Conservation (phyloP, 176 grass and related monocot species). For the Oryza officinalis region DNA sequence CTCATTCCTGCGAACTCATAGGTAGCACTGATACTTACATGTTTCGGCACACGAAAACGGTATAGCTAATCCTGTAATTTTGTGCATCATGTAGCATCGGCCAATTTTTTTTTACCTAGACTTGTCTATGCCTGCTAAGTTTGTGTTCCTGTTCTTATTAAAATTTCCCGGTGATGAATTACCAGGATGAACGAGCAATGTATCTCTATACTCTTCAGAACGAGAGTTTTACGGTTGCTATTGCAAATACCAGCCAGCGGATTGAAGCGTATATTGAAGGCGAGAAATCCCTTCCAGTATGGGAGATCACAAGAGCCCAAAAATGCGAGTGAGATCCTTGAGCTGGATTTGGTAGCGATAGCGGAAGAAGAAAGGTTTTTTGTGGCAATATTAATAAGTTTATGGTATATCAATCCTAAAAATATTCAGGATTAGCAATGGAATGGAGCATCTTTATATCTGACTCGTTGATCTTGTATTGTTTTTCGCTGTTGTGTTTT, state of each 20-base stretch:
- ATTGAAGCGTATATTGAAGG: background rate
- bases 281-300: constrained; percentile 34
- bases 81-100: background rate
- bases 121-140: background rate
- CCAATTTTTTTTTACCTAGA: background rate
- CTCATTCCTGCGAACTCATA: background rate
- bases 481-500: background rate
- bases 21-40: background rate
- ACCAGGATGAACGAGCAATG: constrained; percentile 89
- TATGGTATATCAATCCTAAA: background rate
- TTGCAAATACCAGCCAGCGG: constrained; percentile 66
- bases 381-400: background rate
- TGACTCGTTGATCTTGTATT: background rate
- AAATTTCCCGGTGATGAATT: constrained; percentile 33
- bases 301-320: constrained; percentile 78
- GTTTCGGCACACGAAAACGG: background rate
- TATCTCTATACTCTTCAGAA: constrained; percentile 82
- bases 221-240: constrained; percentile 65
- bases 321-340: constrained; percentile 59
- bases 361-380: background rate
- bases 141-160: constrained; percentile 2
- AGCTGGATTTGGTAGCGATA: background rate
- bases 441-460: background rate
- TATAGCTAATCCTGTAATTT: background rate
- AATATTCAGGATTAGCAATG: background rate